Percentiles rank a stretch among this genome's conserved stretches.
phyloP scores from a whole-genome alignment of 1,284 basidiomycete species.

The Athelia psychrophila region DNA sequence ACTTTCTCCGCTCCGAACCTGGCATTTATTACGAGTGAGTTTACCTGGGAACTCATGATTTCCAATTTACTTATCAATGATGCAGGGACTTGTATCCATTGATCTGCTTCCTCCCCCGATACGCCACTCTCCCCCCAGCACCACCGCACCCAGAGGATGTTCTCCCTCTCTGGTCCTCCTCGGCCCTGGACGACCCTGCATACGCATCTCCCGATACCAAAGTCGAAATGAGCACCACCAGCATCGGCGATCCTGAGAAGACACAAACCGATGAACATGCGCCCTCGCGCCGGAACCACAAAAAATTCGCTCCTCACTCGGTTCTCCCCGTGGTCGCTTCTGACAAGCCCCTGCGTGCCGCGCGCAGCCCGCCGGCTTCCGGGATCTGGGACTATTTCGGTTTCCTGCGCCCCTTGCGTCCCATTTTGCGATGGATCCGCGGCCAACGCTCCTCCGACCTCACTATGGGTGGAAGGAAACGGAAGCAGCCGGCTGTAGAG shows the following conservation, averaged over 20 bases:
- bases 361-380: slow-evolving; percentile 49
- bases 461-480: slow-evolving; percentile 35
- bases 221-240: slow-evolving; percentile 7
- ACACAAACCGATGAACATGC: neutral
- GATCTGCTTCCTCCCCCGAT: slow-evolving; percentile 60
- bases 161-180: slow-evolving; percentile 56
- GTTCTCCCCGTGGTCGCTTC: slow-evolving; percentile 47
- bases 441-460: slow-evolving; percentile 21
- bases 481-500: slow-evolving; percentile 43
- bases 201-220: too few species aligned
- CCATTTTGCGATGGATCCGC: slow-evolving; percentile 35
- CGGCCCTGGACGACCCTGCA: slow-evolving; percentile 12
- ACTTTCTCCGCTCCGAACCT: slow-evolving; percentile 59
- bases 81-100: slow-evolving; percentile 53
- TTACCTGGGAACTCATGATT: too few species aligned
- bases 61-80: too few species aligned
- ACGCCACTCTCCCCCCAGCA: slow-evolving; percentile 33
- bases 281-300: slow-evolving; percentile 10
- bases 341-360: slow-evolving; percentile 47
- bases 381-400: slow-evolving; percentile 56
- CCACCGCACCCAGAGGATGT: slow-evolving; percentile 38
- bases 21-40: slow-evolving; percentile 53
- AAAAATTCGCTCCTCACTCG: slow-evolving; percentile 54
- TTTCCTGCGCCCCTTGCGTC: slow-evolving; percentile 50
- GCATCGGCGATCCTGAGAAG: slow-evolving; percentile 4